phyloP scores from a whole-genome alignment of 805 yeast species.

The Danielozyma ontarioensis region DNA sequence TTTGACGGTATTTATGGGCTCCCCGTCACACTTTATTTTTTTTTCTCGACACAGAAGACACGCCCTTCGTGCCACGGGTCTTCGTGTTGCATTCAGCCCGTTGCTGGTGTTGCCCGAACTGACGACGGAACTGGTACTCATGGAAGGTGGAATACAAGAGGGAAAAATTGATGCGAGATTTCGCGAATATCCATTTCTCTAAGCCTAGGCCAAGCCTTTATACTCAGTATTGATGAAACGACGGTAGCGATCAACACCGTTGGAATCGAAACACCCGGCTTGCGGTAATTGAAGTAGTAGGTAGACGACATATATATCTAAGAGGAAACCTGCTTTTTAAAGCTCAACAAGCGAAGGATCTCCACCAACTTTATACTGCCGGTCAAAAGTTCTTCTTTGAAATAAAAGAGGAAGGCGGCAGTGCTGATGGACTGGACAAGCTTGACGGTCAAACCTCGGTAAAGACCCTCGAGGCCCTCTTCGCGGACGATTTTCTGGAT shows the following conservation, averaged over 20 bases:
- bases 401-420: conserved; percentile 85
- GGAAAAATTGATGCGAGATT: too few relatives aligned
- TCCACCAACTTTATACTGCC: conserved; percentile 53
- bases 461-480: conserved; percentile 75
- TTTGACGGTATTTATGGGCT: conserved; percentile 19
- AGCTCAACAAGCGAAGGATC: conserved; percentile 25
- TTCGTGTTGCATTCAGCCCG: conserved; percentile 13
- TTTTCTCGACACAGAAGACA: conserved; percentile 61
- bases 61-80: conserved; percentile 56
- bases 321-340: too few relatives aligned
- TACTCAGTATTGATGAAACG: too few relatives aligned
- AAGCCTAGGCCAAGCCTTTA: neutral
- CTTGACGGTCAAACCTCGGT: conserved; percentile 77
- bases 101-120: neutral
- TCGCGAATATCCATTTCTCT: too few relatives aligned
- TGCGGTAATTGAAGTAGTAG: too few relatives aligned
- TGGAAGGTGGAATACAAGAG: too few relatives aligned
- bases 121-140: neutral
- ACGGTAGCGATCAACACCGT: too few relatives aligned
- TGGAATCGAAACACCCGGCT: too few relatives aligned
- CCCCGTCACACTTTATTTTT: conserved; percentile 66
- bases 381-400: conserved; percentile 77
- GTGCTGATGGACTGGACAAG: conserved; percentile 79
- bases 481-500: conserved; percentile 53
- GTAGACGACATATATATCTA: too few relatives aligned